These are phyloP conservation scores for Pythium guiyangense DNA, from an alignment of 352 stramenopile species.

Conservation along the genomic window DNA sequence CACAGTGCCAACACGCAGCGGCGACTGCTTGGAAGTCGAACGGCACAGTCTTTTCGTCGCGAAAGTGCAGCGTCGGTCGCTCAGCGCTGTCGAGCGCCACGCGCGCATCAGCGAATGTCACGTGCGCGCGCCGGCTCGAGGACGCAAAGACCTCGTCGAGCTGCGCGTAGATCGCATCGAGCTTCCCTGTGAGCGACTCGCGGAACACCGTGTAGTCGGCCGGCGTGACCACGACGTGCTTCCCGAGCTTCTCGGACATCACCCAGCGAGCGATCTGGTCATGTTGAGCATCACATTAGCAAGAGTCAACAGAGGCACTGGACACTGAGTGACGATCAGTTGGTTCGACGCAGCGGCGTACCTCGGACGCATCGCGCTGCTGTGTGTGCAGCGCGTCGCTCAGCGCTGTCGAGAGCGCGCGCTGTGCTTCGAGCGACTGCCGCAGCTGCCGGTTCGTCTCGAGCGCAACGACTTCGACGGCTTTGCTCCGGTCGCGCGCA, in stretches of 20 bases:
- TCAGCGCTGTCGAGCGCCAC: slow-evolving; percentile 2
- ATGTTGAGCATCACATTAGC: no score
- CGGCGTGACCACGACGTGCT: background rate
- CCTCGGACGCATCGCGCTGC: background rate
- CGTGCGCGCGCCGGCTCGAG: background rate
- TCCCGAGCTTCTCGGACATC: slow-evolving; percentile 3
- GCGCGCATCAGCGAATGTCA: slow-evolving; percentile 1
- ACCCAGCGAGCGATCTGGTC: background rate
- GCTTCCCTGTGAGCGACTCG: slow-evolving; percentile 1
- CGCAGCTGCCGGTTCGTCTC: slow-evolving; percentile 10
- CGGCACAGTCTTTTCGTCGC: slow-evolving; percentile 8
- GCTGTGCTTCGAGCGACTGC: slow-evolving; percentile 1
- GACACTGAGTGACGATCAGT: background rate
- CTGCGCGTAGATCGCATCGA: slow-evolving; percentile 10
- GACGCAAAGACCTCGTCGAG: slow-evolving; percentile 2
- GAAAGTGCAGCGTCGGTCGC: slow-evolving; percentile 5
- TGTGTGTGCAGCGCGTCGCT: background rate
- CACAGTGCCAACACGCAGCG: slow-evolving; percentile 1
- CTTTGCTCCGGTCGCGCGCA: background rate
- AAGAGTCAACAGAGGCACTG: background rate
- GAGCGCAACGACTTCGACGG: background rate
- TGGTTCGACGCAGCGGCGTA: background rate
- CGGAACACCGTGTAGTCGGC: slow-evolving; percentile 4
- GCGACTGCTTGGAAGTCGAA: slow-evolving; percentile 9
- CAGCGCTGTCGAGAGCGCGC: slow-evolving; percentile 1